Conservation (phyloP, 805 yeast species). For the Saccharomycopsis sp. region DNA sequence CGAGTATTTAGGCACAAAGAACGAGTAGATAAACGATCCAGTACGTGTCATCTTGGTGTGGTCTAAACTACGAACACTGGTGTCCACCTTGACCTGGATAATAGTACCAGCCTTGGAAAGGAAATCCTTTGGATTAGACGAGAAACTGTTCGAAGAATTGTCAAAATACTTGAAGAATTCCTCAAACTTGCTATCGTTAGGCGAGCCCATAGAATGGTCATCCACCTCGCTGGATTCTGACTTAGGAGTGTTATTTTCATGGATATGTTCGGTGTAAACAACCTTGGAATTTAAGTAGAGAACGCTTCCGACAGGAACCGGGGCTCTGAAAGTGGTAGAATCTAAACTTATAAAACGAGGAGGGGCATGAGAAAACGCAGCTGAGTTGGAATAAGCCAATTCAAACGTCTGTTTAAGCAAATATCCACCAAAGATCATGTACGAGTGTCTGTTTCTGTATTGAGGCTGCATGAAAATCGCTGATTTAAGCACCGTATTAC, state of each 20-base stretch:
- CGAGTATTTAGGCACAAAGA: constrained; percentile 66
- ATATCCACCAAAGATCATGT: constrained; percentile 94
- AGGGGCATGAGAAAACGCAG: constrained; percentile 75
- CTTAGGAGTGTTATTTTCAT: constrained; percentile 27
- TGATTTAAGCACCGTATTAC: constrained; percentile 61
- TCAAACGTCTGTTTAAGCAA: constrained; percentile 88
- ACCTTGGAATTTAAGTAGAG: constrained; percentile 75
- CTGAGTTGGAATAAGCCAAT: constrained; percentile 88
- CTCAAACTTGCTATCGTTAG: constrained; percentile 21
- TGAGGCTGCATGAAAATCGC: constrained; percentile 95
- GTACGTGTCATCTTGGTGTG: constrained; percentile 58
- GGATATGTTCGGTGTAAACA: constrained; percentile 79
- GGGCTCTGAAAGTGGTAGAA: constrained; percentile 85
- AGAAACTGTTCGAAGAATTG: constrained; percentile 51
- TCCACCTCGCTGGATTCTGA: background rate
- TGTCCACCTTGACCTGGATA: constrained; percentile 84
- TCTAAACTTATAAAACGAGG: constrained; percentile 89
- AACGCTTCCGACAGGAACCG: constrained; percentile 94
- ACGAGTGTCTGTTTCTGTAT: constrained; percentile 89
- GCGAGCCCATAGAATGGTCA: background rate
- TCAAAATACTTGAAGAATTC: constrained; percentile 39
- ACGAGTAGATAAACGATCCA: constrained; percentile 85
- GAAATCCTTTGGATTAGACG: constrained; percentile 47
- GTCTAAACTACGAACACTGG: constrained; percentile 65
- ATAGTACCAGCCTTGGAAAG: constrained; percentile 76